A percentile compares a stretch with the other conserved stretches of the same genome.
These are phyloP conservation scores for Aspergillus awamori DNA, from an alignment of 2,329 filamentous ascomycete species.

Conservation along the genomic window DNA sequence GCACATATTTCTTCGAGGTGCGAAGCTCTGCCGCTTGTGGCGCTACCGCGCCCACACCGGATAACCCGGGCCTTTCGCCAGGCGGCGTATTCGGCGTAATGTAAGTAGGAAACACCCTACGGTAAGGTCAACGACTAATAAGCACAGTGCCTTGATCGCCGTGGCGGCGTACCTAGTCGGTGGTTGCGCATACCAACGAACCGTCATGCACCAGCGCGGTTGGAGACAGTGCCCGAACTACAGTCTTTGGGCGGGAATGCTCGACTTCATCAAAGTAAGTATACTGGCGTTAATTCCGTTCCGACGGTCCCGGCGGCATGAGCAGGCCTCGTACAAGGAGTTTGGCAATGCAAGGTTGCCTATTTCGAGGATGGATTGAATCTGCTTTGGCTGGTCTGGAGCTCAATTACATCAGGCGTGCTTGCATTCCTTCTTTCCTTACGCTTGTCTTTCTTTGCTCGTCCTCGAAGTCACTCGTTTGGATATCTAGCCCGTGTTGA, in stretches of 20 bases:
- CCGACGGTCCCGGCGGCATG: conserved; percentile 29
- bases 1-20: conserved; percentile 93
- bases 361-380: conserved; percentile 41
- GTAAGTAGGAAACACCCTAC: conserved; percentile 44
- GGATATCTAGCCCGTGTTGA: conserved; percentile 4
- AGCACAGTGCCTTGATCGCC: conserved; percentile 61
- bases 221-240: conserved; percentile 97
- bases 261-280: conserved; percentile 79
- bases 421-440: conserved; percentile 5
- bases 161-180: conserved; percentile 87
- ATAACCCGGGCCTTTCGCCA: conserved; percentile 63
- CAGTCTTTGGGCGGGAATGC: conserved; percentile 85
- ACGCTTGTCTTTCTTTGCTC: conserved; percentile 12
- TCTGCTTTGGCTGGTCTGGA: conserved; percentile 29
- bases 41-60: conserved; percentile 60
- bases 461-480: conserved; percentile 1
- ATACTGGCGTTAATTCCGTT: conserved; percentile 43
- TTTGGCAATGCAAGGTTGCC: conserved; percentile 30
- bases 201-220: conserved; percentile 88
- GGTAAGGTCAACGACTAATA: not conserved
- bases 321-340: conserved; percentile 26
- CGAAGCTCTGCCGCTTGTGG: conserved; percentile 83
- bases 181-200: conserved; percentile 93
- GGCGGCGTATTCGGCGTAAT: conserved; percentile 88
- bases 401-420: conserved; percentile 16